Percentiles rank a stretch among this genome's conserved stretches.
phyloP scores from a whole-genome alignment of 176 grass and related monocot species.

The Stipa capillata region DNA sequence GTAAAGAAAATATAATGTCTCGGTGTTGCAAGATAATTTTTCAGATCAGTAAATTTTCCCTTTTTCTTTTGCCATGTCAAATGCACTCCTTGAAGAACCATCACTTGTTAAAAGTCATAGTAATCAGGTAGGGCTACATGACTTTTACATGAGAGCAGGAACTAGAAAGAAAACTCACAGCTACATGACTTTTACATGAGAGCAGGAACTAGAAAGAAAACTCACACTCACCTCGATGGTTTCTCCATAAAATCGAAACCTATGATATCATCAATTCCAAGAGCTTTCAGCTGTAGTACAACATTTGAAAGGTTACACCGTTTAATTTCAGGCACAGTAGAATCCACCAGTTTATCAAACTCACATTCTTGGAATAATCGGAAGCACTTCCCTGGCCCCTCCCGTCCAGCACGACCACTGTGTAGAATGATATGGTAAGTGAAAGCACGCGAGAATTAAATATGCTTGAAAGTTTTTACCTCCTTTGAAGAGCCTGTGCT shows the following conservation, averaged over 20 bases:
- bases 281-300: slow-evolving; percentile 92
- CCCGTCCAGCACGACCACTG: slow-evolving; percentile 83
- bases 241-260: slow-evolving; percentile 99
- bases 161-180: not conserved
- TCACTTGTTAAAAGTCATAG: not conserved
- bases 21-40: not conserved
- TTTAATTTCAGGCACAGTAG: slow-evolving; percentile 92
- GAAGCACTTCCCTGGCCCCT: slow-evolving; percentile 81
- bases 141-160: not conserved
- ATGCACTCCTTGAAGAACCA: not conserved
- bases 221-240: slow-evolving; percentile 53
- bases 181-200: not conserved
- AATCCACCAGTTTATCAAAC: slow-evolving; percentile 69
- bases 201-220: not conserved
- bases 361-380: slow-evolving; percentile 83
- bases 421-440: slow-evolving; percentile 9
- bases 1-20: not conserved
- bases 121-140: not conserved
- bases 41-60: not conserved
- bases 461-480: slow-evolving; percentile 25
- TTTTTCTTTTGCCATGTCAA: not conserved
- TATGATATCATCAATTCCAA: slow-evolving; percentile 90
- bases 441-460: not conserved
- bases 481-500: slow-evolving; percentile 95
- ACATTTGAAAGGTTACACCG: slow-evolving; percentile 92